Conservation (phyloP, 139 green algal genomes). For the Chloropicon primus region DNA sequence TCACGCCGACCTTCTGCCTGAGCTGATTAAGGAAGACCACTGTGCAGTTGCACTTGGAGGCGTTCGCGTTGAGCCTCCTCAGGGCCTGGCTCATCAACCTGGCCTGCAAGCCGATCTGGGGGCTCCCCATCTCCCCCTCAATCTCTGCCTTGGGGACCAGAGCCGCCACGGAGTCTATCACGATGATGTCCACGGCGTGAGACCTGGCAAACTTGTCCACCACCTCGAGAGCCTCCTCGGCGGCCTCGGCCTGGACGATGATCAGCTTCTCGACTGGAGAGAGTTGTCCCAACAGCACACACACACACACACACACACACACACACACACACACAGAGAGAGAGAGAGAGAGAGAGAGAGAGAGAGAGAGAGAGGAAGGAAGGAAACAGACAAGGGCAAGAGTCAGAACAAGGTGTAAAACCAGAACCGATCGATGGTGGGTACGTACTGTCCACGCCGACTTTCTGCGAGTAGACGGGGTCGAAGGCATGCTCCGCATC, state of each 20-base stretch:
- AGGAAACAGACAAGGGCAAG: not conserved
- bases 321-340: too few relatives aligned
- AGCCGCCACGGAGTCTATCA: conserved; percentile 68
- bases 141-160: conserved; percentile 79
- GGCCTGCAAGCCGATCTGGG: conserved; percentile 69
- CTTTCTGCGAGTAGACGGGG: conserved; percentile 43
- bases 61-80: conserved; percentile 73
- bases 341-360: not conserved
- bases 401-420: too few relatives aligned
- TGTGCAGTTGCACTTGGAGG: conserved; percentile 55
- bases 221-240: conserved; percentile 71
- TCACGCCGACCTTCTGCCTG: conserved; percentile 75
- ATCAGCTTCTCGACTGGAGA: conserved; percentile 35
- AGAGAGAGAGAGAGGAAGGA: not conserved
- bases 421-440: too few relatives aligned
- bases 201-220: conserved; percentile 62
- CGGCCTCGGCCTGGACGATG: conserved; percentile 59
- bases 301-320: too few relatives aligned
- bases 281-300: too few relatives aligned
- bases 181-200: conserved; percentile 64
- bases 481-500: conserved; percentile 95
- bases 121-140: conserved; percentile 75
- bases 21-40: conserved; percentile 93
- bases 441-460: conserved; percentile 44
- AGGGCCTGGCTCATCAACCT: conserved; percentile 84